Percentiles rank a stretch among this genome's conserved stretches.
phyloP scores from a whole-genome alignment of 306 rosid genomes.

The Sicyos edulis region DNA sequence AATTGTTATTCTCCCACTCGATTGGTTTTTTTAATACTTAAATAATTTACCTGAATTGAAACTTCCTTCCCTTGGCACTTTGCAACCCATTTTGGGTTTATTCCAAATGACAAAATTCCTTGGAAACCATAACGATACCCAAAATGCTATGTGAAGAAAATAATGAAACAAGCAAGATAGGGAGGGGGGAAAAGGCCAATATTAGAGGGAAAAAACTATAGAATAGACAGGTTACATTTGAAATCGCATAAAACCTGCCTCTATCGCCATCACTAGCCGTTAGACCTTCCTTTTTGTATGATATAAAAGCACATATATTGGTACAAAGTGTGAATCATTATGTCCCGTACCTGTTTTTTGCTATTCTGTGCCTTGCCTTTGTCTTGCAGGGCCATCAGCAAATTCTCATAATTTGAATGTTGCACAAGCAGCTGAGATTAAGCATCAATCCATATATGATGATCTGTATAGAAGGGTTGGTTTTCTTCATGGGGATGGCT shows the following conservation, averaged over 20 bases:
- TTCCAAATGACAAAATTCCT: background rate
- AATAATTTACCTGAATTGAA: slow-evolving; percentile 5
- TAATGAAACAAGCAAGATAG: background rate
- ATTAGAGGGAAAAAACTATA: slow-evolving; percentile 16
- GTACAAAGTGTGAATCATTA: slow-evolving; percentile 57
- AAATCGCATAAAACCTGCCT: slow-evolving; percentile 34
- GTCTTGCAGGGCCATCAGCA: slow-evolving; percentile 38
- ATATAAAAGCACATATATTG: slow-evolving; percentile 52
- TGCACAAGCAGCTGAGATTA: slow-evolving; percentile 43
- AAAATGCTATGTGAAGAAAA: slow-evolving; percentile 12
- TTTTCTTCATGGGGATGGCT: slow-evolving; percentile 53
- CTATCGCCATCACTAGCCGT: slow-evolving; percentile 43
- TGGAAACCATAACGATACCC: background rate
- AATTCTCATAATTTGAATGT: slow-evolving; percentile 38
- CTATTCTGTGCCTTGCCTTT: slow-evolving; percentile 15
- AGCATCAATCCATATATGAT: slow-evolving; percentile 21
- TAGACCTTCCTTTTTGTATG: slow-evolving; percentile 50
- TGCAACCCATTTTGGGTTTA: background rate
- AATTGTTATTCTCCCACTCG: background rate
- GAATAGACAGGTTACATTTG: slow-evolving; percentile 36
- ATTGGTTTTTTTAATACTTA: background rate
- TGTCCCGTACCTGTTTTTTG: slow-evolving; percentile 37
- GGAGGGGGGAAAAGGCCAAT: background rate
- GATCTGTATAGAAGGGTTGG: background rate
- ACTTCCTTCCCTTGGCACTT: background rate